These are phyloP conservation scores for Mortierella sp. DNA, from an alignment of 371 early-diverging fungal genomes.

Conservation along the genomic window DNA sequence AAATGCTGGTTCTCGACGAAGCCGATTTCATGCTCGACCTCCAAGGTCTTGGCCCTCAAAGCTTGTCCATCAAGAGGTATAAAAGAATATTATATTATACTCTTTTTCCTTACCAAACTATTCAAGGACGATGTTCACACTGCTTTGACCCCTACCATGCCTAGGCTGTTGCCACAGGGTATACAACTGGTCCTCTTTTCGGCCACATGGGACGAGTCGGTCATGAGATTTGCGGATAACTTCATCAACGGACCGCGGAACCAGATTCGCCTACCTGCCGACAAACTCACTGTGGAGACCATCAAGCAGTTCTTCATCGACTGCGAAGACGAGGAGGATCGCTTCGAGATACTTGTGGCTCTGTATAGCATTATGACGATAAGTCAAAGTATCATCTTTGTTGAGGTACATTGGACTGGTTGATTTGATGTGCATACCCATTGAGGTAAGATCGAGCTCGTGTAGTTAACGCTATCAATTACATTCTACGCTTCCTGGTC, in stretches of 20 bases:
- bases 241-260: constrained; percentile 78
- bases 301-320: constrained; percentile 98
- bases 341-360: constrained; percentile 80
- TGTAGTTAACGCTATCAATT: no score
- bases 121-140: no score
- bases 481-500: no score
- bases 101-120: no score
- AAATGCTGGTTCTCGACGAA: constrained; percentile 88
- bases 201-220: constrained; percentile 91
- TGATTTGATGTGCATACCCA: no score
- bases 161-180: constrained; percentile 65
- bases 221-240: constrained; percentile 80
- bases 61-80: constrained; percentile 58
- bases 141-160: no score
- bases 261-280: constrained; percentile 81
- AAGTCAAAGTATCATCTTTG: constrained; percentile 98
- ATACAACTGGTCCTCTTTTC: constrained; percentile 94
- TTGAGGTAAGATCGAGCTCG: no score
- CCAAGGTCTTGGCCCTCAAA: constrained; percentile 84
- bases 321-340: constrained; percentile 81
- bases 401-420: no score
- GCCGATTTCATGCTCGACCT: constrained; percentile 92
- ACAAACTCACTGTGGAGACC: constrained; percentile 90
- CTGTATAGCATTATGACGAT: constrained; percentile 93
- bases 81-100: no score